Conservation (phyloP, 2,329 filamentous ascomycete genomes). For the Cladophialophora immunda region DNA sequence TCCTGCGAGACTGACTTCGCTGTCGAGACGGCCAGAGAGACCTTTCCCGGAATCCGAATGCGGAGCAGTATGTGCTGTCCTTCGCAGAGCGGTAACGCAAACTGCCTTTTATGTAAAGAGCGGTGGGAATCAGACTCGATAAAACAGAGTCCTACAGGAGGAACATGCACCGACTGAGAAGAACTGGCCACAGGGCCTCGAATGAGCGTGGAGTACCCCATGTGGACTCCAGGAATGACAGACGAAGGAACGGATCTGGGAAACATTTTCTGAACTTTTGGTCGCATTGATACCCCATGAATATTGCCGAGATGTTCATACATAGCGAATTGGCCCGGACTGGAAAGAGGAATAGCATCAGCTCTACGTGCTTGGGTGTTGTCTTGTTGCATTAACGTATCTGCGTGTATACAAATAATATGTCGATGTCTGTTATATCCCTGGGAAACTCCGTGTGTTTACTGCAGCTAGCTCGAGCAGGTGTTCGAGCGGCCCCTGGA, state of each 20-base stretch:
- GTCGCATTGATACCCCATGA: conserved; percentile 15
- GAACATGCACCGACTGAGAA: background rate
- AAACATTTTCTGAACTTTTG: background rate
- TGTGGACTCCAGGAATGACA: background rate
- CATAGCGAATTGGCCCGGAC: background rate
- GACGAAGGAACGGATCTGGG: conserved; percentile 8
- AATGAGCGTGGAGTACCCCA: background rate
- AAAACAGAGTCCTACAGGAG: background rate
- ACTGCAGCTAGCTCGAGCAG: conserved; percentile 11
- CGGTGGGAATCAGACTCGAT: background rate
- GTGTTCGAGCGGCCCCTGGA: conserved; percentile 11
- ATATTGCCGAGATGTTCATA: conserved; percentile 1
- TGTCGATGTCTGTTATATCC: background rate
- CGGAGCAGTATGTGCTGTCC: background rate
- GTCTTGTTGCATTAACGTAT: background rate
- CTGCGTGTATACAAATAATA: background rate
- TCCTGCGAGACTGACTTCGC: background rate
- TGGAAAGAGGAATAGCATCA: background rate
- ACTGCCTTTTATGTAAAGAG: background rate
- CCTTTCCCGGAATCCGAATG: background rate
- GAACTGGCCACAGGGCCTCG: background rate
- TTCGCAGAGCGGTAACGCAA: background rate
- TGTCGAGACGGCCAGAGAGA: background rate
- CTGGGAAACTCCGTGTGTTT: background rate
- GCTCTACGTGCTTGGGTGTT: background rate